These are phyloP conservation scores for Aspergillus eucalypticola DNA, from an alignment of 2,329 filamentous ascomycete species.

Conservation along the genomic window DNA sequence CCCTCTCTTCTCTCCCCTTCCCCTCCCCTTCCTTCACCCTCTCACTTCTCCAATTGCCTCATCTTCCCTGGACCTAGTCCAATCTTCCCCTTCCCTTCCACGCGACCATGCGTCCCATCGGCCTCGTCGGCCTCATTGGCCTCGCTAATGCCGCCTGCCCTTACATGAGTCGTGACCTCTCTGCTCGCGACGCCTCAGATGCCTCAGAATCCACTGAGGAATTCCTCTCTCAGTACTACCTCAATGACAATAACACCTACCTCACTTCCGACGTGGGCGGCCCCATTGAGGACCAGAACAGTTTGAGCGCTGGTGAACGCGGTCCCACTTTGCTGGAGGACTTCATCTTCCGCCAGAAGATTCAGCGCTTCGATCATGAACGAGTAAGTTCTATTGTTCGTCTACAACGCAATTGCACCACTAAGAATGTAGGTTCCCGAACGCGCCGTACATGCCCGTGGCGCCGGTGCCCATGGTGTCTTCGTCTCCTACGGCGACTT, in stretches of 20 bases:
- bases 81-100: neutral
- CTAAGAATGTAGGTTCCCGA: slow-evolving; percentile 54
- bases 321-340: slow-evolving; percentile 71
- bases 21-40: neutral
- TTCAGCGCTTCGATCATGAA: slow-evolving; percentile 70
- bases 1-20: neutral
- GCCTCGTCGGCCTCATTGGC: slow-evolving; percentile 33
- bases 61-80: neutral
- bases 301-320: slow-evolving; percentile 65
- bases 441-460: slow-evolving; percentile 69
- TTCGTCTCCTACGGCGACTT: slow-evolving; percentile 69
- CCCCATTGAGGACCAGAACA: slow-evolving; percentile 67
- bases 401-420: neutral
- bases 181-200: slow-evolving; percentile 28
- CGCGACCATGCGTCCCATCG: slow-evolving; percentile 28
- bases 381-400: slow-evolving; percentile 50
- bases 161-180: slow-evolving; percentile 40
- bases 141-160: slow-evolving; percentile 44
- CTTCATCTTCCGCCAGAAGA: slow-evolving; percentile 72
- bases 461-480: slow-evolving; percentile 67
- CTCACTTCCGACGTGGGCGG: slow-evolving; percentile 69
- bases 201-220: slow-evolving; percentile 37
- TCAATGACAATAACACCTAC: slow-evolving; percentile 57
- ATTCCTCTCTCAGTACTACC: slow-evolving; percentile 47
- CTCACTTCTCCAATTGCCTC: neutral